These are phyloP conservation scores for Vanrija sp. DNA, from an alignment of 1,284 basidiomycete species.

Conservation along the genomic window DNA sequence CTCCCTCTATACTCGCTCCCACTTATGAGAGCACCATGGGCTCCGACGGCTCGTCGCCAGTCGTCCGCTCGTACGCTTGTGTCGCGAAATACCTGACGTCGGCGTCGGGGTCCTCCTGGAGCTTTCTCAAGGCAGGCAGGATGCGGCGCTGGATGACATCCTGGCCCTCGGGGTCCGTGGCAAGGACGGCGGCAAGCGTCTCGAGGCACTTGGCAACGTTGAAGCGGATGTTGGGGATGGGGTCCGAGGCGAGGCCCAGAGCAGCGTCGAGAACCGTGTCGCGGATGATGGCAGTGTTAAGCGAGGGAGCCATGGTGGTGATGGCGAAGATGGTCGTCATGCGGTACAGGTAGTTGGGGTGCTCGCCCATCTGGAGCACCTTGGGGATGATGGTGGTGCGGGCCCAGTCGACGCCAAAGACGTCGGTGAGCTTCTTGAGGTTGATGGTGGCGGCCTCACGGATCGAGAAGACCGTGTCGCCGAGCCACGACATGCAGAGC, in stretches of 20 bases:
- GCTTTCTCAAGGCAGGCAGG: conserved; percentile 75
- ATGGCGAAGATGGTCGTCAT: conserved; percentile 99
- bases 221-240: conserved; percentile 99
- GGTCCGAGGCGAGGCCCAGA: conserved; percentile 77
- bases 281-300: conserved; percentile 78
- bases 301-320: conserved; percentile 93
- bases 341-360: conserved; percentile 95
- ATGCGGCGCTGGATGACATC: conserved; percentile 71
- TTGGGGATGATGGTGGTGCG: conserved; percentile 92
- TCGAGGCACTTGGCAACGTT: conserved; percentile 95
- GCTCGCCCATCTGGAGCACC: conserved; percentile 94
- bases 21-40: conserved; percentile 29
- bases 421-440: conserved; percentile 94
- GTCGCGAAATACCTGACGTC: conserved; percentile 64
- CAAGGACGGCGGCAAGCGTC: conserved; percentile 71
- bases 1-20: neutral
- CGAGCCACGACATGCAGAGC: conserved; percentile 98
- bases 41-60: conserved; percentile 36
- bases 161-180: conserved; percentile 63
- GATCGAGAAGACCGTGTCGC: conserved; percentile 97
- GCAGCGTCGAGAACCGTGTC: conserved; percentile 83
- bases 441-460: conserved; percentile 96
- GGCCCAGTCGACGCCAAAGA: conserved; percentile 99
- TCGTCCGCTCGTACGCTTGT: conserved; percentile 47
- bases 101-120: conserved; percentile 87